phyloP scores from a whole-genome alignment of 192 early-diverging fungal species.

The Neocallimastix lanati region DNA sequence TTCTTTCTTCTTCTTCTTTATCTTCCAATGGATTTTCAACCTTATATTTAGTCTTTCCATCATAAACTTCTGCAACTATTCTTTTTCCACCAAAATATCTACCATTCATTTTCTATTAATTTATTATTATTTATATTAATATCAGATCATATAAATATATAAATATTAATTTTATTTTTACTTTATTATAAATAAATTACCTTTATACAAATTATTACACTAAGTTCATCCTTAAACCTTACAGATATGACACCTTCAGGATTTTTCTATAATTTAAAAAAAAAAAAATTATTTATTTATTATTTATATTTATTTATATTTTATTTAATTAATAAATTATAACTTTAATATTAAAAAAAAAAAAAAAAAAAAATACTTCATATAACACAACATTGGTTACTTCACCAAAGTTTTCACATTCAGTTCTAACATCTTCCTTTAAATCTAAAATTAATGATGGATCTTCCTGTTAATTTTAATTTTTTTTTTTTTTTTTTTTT shows the following conservation, averaged over 20 bases:
- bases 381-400: slow-evolving; percentile 88
- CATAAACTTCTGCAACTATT: slow-evolving; percentile 56
- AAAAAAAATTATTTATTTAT: background rate
- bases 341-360: background rate
- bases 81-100: slow-evolving; percentile 74
- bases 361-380: slow-evolving; percentile 46
- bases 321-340: no score
- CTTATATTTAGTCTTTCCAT: slow-evolving; percentile 66
- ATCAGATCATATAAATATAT: no score
- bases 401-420: slow-evolving; percentile 82
- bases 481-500: no score
- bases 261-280: slow-evolving; percentile 20
- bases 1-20: slow-evolving; percentile 49
- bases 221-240: slow-evolving; percentile 61
- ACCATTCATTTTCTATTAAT: slow-evolving; percentile 82
- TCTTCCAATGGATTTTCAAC: slow-evolving; percentile 28
- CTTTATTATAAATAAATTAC: no score
- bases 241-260: slow-evolving; percentile 77
- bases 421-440: slow-evolving; percentile 79
- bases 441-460: slow-evolving; percentile 74
- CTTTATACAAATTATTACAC: slow-evolving; percentile 67
- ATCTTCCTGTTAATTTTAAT: slow-evolving; percentile 32
- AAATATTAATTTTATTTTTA: no score
- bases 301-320: background rate
- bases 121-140: no score